A percentile compares a stretch with the other conserved stretches of the same genome.
phyloP scores from a whole-genome alignment of 169 alveolate species.

The Amoebophrya sp. region DNA sequence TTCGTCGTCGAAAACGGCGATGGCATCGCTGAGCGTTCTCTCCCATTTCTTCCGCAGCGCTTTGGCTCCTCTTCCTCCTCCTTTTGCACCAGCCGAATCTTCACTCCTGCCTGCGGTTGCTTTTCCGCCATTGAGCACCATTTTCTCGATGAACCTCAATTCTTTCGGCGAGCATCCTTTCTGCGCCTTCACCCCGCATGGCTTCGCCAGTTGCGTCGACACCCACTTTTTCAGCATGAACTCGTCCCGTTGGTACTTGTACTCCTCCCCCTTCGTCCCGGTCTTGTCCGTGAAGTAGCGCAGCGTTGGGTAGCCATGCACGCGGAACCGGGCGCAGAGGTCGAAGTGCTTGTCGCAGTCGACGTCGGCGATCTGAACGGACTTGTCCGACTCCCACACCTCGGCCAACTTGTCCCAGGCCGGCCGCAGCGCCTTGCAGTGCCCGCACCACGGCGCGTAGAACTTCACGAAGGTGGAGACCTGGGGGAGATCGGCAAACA shows the following conservation, averaged over 20 bases:
- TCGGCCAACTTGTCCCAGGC: slow-evolving; percentile 22
- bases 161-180: background rate
- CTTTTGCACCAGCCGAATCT: no score
- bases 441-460: slow-evolving; percentile 68
- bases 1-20: no score
- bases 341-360: background rate
- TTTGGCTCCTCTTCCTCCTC: no score
- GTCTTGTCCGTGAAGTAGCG: background rate
- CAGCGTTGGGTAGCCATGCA: background rate
- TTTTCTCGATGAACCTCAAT: no score
- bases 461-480: slow-evolving; percentile 45
- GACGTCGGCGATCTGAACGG: background rate
- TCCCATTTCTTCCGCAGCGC: no score
- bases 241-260: background rate
- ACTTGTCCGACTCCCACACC: background rate
- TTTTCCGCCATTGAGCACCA: no score
- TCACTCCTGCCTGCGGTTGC: no score
- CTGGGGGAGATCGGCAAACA: background rate
- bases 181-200: background rate
- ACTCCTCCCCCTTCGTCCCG: background rate
- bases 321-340: background rate
- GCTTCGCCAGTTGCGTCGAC: background rate
- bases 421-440: slow-evolving; percentile 54
- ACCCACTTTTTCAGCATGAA: background rate
- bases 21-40: no score